Evolutionary conservation across 2,329 filamentous ascomycete species (phyloP).

Genomic region (Fusarium sp.): DNA sequence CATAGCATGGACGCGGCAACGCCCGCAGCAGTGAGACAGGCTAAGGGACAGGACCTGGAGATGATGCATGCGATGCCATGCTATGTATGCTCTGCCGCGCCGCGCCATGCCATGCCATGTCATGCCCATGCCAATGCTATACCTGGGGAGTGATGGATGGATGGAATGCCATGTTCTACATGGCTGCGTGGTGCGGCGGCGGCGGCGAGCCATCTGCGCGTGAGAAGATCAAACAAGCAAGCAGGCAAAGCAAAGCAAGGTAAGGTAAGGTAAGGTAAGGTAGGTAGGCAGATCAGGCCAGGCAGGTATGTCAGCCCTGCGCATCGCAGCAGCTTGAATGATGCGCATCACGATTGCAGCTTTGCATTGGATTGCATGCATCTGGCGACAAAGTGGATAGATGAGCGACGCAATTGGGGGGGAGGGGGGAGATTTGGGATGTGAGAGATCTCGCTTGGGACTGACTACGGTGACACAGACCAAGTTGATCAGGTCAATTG

Average conservation of each 20-base stretch:
- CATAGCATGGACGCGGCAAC: constrained; percentile 11
- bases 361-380: constrained; percentile 37
- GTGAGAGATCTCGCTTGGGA: constrained; percentile 8
- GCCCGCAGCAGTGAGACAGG: constrained; percentile 34
- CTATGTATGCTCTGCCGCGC: constrained; percentile 7
- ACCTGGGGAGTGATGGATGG: background rate
- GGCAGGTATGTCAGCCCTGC: constrained; percentile 7
- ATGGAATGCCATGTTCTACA: constrained; percentile 8
- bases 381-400: constrained; percentile 21
- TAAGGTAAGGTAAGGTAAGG: background rate
- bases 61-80: constrained; percentile 18
- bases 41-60: constrained; percentile 10
- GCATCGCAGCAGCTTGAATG: constrained; percentile 11
- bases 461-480: constrained; percentile 18
- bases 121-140: background rate
- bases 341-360: constrained; percentile 42
- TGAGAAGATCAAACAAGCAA: background rate
- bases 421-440: background rate
- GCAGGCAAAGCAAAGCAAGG: background rate
- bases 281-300: background rate
- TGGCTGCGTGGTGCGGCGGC: background rate
- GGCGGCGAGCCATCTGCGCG: background rate
- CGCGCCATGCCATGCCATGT: constrained; percentile 9
- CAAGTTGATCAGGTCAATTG: background rate
- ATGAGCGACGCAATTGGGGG: constrained; percentile 4